A percentile compares a stretch with the other conserved stretches of the same genome.
Evolutionary conservation across 1,139 yeast species (phyloP).

Genomic region (Yamadazyma pseudoaaseri): DNA sequence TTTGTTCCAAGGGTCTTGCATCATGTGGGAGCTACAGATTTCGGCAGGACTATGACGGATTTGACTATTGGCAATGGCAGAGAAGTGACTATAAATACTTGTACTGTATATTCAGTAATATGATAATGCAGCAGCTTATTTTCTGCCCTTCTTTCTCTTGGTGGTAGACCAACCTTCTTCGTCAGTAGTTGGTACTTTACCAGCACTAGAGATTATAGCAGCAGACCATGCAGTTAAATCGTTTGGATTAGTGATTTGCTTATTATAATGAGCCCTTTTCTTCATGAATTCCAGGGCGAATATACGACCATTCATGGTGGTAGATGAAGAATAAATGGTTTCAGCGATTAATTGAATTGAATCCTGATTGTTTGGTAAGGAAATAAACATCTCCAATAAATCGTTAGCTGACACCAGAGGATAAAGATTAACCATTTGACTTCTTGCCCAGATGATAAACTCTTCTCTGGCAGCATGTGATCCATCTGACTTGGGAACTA

Average conservation of each 20-base stretch:
- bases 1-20: too few relatives aligned
- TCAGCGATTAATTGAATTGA: conserved; percentile 87
- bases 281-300: conserved; percentile 89
- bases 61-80: too few relatives aligned
- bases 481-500: conserved; percentile 24
- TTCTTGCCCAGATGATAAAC: conserved; percentile 81
- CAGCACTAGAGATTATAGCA: conserved; percentile 52
- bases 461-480: conserved; percentile 52
- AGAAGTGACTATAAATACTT: too few relatives aligned
- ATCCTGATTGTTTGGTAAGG: conserved; percentile 70
- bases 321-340: conserved; percentile 85
- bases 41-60: too few relatives aligned
- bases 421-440: conserved; percentile 69
- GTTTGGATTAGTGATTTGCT: conserved; percentile 40
- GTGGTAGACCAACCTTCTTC: conserved; percentile 74
- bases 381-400: conserved; percentile 73
- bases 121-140: too few relatives aligned
- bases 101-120: too few relatives aligned
- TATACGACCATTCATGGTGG: conserved; percentile 92
- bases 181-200: conserved; percentile 48
- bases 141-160: conserved; percentile 50
- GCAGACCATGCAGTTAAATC: conserved; percentile 68
- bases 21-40: too few relatives aligned
- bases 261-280: conserved; percentile 72
- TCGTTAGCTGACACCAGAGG: conserved; percentile 75